Base-by-base conservation (phyloP, 805 yeast species). In the Cyberlindnera mrakii region DNA sequence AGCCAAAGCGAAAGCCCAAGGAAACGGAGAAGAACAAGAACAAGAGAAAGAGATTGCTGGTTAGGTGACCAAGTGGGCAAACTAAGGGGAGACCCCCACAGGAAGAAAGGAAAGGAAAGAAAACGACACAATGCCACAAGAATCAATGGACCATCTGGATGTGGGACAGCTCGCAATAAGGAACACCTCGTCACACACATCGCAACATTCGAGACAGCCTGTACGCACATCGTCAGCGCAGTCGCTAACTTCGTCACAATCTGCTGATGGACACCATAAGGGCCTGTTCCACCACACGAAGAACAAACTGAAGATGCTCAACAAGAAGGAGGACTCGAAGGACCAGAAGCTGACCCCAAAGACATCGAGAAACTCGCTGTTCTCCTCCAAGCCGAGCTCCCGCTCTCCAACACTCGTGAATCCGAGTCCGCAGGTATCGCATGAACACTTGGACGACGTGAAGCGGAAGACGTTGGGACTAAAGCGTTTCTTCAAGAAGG, bases 401-500 rank as follows among this genome's bases (percentile, higher is more conserved):
- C 46, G 54, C 32, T 50, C 57, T 10, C 61, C 59, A 1, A 50
- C 54, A 4, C 30, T 44, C 31, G 49, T 44, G 16, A 47, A 44
- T 13, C 46, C 53, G 18, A 33, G 49, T 14, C 41, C 58, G 34
- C 47, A 47, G 48, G 23, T 47, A 27, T 39, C 49, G 15, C 33
- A 48, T 20, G 42, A 40, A 9, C 41, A 35, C 15, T 41, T 15
- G n/a, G 43, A 43, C 19, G 49, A 42, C 15, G 38, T 37, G 2
- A 30, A 37, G 35, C 52, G 49, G 43, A 53, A 47, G 35, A 58
- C 65, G 10, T 34, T 57, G 23, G 52, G 55, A 40, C 58, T 78
- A 52, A 74, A 67, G 50, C 57, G 83, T 42, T 78, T 76, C 55
- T 70, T 78, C 58, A 75, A 76, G 54, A 77, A 74, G 48, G 60